These are phyloP conservation scores for Cephalotrichum gorgonifer DNA, from an alignment of 2,329 filamentous ascomycete species.

Conservation along the genomic window DNA sequence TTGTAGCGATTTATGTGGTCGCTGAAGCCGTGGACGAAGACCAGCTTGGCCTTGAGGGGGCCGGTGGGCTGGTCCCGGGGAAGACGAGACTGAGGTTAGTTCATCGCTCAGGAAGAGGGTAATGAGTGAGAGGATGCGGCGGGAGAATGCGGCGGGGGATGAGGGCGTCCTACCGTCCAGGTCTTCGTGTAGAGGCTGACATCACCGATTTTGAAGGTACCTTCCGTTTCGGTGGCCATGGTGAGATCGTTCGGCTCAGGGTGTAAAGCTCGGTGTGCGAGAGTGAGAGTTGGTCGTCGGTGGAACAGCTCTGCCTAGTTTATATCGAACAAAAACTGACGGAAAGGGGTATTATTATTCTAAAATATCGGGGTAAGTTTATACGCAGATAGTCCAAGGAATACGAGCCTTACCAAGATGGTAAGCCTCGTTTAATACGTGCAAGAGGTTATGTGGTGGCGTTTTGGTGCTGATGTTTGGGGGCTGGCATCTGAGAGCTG, in stretches of 20 bases:
- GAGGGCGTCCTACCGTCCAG: slow-evolving; percentile 38
- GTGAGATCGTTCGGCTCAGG: background rate
- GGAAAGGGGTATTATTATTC: too few relatives aligned
- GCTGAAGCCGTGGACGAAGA: slow-evolving; percentile 84
- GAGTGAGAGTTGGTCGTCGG: background rate
- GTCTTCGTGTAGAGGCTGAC: slow-evolving; percentile 44
- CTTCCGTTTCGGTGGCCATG: slow-evolving; percentile 36
- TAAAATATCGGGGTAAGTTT: too few relatives aligned
- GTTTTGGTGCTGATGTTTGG: too few relatives aligned
- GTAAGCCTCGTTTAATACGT: too few relatives aligned
- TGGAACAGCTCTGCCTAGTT: too few relatives aligned
- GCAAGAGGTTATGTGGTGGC: too few relatives aligned
- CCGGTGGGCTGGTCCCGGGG: slow-evolving; percentile 35
- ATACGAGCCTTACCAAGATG: too few relatives aligned
- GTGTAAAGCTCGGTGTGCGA: background rate
- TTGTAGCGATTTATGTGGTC: slow-evolving; percentile 75
- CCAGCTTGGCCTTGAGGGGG: slow-evolving; percentile 55
- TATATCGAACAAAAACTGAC: too few relatives aligned
- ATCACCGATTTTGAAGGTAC: slow-evolving; percentile 34
- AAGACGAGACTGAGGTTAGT: too few relatives aligned
- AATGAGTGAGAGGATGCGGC: background rate
- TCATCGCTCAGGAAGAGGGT: background rate
- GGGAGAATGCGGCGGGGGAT: background rate
- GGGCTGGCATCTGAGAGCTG: too few relatives aligned
- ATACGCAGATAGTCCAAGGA: too few relatives aligned